Base-by-base conservation (phyloP, 2,329 filamentous ascomycete genomes). In the Helminthosporium solani region DNA sequence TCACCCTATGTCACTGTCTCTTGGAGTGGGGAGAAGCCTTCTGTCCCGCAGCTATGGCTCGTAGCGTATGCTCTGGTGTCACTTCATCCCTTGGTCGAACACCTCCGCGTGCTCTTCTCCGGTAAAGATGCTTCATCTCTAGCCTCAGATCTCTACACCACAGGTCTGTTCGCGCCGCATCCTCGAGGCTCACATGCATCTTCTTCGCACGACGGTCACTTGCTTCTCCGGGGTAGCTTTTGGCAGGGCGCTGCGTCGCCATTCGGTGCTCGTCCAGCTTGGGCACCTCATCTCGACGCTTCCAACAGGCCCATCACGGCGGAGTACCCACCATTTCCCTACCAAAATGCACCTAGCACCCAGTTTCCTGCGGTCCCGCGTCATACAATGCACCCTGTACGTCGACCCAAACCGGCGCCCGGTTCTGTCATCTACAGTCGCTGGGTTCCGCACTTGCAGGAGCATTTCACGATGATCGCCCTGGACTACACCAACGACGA, bases 381-480 rank as follows among this genome's bases (percentile, higher is more conserved):
- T 9, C 81, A 86, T 64, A 75, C 81, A 9, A 83, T 81, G 69
- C 87, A 91, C 69, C 87, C 87, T 3, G 76, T 85, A 7, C 83
- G 88, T 7, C 82, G 83, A 1, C 78, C 82, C 27, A 91, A 92
- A 73, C 87, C 88, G 4, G 72, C 75, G 1, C 85, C 85, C 0
- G 86, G 86, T 3, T 80, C 84, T 1, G 78, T 86, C 49, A 78
- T 88, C 56, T 92, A 92, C 74, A 89, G 86, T 63, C 83, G 88
- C 46, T 91, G 85, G 74, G 85, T 91, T 50, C 86, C 87, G 7
- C 83, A 90, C 60, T 75, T 91, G 33, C 75, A 82, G 50, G 85
- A 91, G 74, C 86, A 82, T 54, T 91, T 91, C 67, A 88, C 84
- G 49, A 86, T 91, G 75, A 76, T 87, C n/a, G 83, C 82, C 9